Evolutionary conservation across 805 yeast species (phyloP), one percentile per base, ranked within the genome.

Genomic region (Candida krabiensis): DNA sequence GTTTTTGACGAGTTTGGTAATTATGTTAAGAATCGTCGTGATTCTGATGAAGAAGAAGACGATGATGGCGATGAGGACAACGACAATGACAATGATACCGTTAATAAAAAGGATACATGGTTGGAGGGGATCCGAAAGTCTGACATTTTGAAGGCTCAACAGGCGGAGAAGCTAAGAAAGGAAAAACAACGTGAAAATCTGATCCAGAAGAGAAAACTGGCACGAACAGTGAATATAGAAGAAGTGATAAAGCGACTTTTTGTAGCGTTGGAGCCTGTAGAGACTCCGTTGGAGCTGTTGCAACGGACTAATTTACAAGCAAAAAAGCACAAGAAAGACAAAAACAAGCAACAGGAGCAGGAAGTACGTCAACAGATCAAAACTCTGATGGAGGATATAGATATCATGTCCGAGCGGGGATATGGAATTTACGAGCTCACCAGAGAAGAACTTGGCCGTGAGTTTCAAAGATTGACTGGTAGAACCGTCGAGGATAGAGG

Each of bases 1-100:
- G 56, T 57, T 3, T 79, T 80, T 52, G 88, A 82, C 47, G 67
- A 61, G 26, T 75, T 73, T 27, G 87, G 88, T 1, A 80, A 79
- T 47, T 83, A 66, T 47, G 61, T 78, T 14, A 61, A 71, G 18
- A 59, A 61, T 4, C 24, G 38, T 8, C 30, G 21, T 7, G 33
- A 30, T 13, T 38, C 40, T 17, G 46, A 37, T 12, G 69, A 67
- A 3, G 63, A 64, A 3, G 69, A 55, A 5, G 33, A 28, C 11
- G 38, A 34, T 14, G 38, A 16, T 1, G 56, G 56, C 9, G 47
- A 22, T 13, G 32, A 13, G n/a, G 29, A 30, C 9, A 34, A 21
- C 2, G 21, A 22, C 2, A 37, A 25, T 5, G 41, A 39, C 14
- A 32, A 35, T 5, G 67, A 64, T 3, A 60, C 60, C 1, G 68